Percentiles rank a stretch among this genome's conserved stretches.
Conservation (phyloP, 2,329 filamentous ascomycete genomes). For the Pseudodiploospora longispora region DNA sequence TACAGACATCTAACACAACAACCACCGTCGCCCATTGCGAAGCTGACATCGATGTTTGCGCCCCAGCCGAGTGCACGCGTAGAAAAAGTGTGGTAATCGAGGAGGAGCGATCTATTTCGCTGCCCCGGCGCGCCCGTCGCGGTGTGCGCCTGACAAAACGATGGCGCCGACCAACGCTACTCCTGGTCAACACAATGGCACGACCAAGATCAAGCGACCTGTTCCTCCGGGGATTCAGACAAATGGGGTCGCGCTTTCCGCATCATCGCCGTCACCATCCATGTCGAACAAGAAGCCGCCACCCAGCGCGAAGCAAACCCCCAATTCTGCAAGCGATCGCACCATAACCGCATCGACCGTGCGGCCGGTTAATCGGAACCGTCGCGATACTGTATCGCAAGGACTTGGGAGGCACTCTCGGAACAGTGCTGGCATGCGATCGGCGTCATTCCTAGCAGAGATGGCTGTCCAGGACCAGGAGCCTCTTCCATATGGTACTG, state of each 20-base stretch:
- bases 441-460: slow-evolving; percentile 40
- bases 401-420: slow-evolving; percentile 39
- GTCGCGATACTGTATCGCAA: slow-evolving; percentile 46
- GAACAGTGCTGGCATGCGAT: slow-evolving; percentile 42
- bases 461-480: slow-evolving; percentile 29
- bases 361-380: slow-evolving; percentile 48
- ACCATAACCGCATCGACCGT: slow-evolving; percentile 32
- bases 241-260: slow-evolving; percentile 50
- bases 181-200: slow-evolving; percentile 33
- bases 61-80: slow-evolving; percentile 3
- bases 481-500: slow-evolving; percentile 45
- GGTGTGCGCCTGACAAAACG: slow-evolving; percentile 20
- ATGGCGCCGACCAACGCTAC: slow-evolving; percentile 51
- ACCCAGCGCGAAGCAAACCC: slow-evolving; percentile 32
- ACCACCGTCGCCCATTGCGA: slow-evolving; percentile 4
- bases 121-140: slow-evolving; percentile 8
- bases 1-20: neutral
- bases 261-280: slow-evolving; percentile 52
- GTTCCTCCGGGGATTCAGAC: slow-evolving; percentile 57
- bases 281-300: slow-evolving; percentile 48
- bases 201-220: slow-evolving; percentile 60
- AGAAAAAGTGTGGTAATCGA: slow-evolving; percentile 3
- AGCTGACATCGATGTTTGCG: slow-evolving; percentile 13
- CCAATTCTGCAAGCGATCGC: slow-evolving; percentile 27
- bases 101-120: neutral